Percentiles rank a stretch among this genome's conserved stretches.
These are phyloP conservation scores for Tricholoma matsutake DNA, from an alignment of 768 basidiomycete genomes.

Conservation along the genomic window DNA sequence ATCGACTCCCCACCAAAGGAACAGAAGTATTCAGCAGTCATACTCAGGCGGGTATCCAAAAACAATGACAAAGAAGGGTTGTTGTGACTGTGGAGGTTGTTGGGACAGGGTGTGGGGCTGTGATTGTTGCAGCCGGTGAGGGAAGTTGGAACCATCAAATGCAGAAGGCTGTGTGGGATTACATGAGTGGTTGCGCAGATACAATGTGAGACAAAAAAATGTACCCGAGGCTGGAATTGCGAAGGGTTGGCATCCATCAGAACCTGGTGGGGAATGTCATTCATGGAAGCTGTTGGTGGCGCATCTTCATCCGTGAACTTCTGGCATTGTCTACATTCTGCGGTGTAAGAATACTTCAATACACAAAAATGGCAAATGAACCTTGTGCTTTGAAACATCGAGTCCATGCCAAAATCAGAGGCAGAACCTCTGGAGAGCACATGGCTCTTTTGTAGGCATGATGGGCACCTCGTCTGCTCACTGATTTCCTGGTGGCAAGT, in stretches of 20 bases:
- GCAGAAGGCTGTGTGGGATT: conserved; percentile 31
- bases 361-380: conserved; percentile 19
- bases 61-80: conserved; percentile 65
- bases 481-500: conserved; percentile 52
- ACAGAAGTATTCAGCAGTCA: conserved; percentile 72
- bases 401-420: conserved; percentile 78
- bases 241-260: conserved; percentile 38
- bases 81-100: conserved; percentile 20
- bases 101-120: conserved; percentile 22
- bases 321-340: conserved; percentile 51
- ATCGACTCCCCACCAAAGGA: conserved; percentile 63
- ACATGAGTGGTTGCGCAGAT: background rate
- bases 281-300: conserved; percentile 71
- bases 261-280: conserved; percentile 67
- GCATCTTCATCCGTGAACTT: conserved; percentile 73
- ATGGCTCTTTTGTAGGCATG: conserved; percentile 77
- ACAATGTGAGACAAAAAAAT: conserved; percentile 14
- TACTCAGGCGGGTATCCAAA: conserved; percentile 83
- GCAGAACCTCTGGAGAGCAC: conserved; percentile 59
- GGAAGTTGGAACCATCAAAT: conserved; percentile 39
- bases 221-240: conserved; percentile 46
- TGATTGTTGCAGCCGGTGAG: conserved; percentile 29
- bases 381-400: conserved; percentile 79
- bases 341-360: background rate
- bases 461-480: conserved; percentile 72